Percentiles rank a stretch among this genome's conserved stretches.
These are phyloP conservation scores for Suillus tomentosus DNA, from an alignment of 768 basidiomycete species.

Conservation along the genomic window DNA sequence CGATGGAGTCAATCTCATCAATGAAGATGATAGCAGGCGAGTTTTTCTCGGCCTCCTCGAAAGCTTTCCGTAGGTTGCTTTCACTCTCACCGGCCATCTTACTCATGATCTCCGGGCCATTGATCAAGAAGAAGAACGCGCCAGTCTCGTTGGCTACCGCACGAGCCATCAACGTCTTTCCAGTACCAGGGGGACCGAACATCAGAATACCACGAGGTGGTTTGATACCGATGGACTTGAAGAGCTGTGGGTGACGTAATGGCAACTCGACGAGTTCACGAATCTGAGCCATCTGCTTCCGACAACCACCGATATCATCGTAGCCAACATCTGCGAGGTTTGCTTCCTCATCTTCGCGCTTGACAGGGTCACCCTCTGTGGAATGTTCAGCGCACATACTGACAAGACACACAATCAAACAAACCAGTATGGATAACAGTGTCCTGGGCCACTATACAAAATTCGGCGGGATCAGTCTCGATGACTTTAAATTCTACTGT, in stretches of 20 bases:
- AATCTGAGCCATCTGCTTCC: conserved; percentile 99
- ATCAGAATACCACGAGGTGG: conserved; percentile 98
- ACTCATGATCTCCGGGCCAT: conserved; percentile 99
- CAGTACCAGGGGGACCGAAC: conserved; percentile 98
- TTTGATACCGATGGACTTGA: conserved; percentile 99
- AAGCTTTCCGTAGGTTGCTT: conserved; percentile 96
- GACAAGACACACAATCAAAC: not conserved
- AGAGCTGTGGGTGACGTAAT: conserved; percentile 96
- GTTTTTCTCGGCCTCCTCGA: conserved; percentile 99
- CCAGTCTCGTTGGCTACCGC: conserved; percentile 99
- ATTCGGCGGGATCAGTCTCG: conserved; percentile 97
- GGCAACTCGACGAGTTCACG: conserved; percentile 99
- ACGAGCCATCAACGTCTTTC: conserved; percentile 99
- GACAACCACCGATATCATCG: conserved; percentile 98
- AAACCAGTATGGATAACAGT: conserved; percentile 92
- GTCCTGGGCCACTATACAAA: conserved; percentile 98
- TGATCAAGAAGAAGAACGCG: conserved; percentile 99
- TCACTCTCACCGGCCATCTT: conserved; percentile 99
- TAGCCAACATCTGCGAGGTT: conserved; percentile 97
- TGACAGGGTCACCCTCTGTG: conserved; percentile 95
- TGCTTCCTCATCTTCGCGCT: conserved; percentile 97
- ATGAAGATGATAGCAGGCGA: conserved; percentile 99
- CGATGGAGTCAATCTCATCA: conserved; percentile 99
- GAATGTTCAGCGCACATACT: conserved; percentile 12
- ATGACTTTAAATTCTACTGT: conserved; percentile 99